phyloP scores from a whole-genome alignment of 331 rosid species.

The Malus hybrid region DNA sequence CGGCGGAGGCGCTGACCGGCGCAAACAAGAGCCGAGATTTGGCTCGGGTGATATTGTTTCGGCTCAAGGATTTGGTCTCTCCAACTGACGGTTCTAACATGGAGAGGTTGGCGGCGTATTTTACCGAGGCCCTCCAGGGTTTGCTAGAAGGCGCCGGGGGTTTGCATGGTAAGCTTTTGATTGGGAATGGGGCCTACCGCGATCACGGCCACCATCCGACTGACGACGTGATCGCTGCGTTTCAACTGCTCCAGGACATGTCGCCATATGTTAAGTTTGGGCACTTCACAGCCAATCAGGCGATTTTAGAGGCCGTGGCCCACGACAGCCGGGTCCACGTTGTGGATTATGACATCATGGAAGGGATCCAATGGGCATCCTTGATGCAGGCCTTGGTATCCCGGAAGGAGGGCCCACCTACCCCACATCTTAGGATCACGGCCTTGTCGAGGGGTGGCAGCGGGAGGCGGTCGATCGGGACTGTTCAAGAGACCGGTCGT shows the following conservation, averaged over 20 bases:
- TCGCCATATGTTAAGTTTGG: constrained; percentile 79
- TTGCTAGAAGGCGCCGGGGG: constrained; percentile 52
- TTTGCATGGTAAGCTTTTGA: constrained; percentile 14
- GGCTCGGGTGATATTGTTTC: constrained; percentile 94
- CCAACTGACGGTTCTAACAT: constrained; percentile 61
- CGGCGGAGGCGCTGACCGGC: constrained; percentile 71
- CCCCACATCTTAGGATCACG: constrained; percentile 70
- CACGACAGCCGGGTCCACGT: constrained; percentile 69
- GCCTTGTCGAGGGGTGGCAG: constrained; percentile 55
- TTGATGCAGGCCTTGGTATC: constrained; percentile 64
- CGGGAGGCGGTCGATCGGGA: constrained; percentile 44
- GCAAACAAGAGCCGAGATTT: constrained; percentile 55
- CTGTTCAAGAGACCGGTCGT: constrained; percentile 72
- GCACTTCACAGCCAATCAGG: constrained; percentile 92
- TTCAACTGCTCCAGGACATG: constrained; percentile 87
- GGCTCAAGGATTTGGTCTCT: constrained; percentile 84
- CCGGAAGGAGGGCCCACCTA: constrained; percentile 31
- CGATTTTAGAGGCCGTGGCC: constrained; percentile 61
- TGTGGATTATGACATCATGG: constrained; percentile 79
- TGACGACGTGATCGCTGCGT: constrained; percentile 53
- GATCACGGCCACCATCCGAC: constrained; percentile 26
- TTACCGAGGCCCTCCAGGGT: constrained; percentile 54
- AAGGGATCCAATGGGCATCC: constrained; percentile 92
- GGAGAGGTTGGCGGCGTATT: constrained; percentile 77
- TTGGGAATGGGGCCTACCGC: constrained; percentile 22